A percentile compares a stretch with the other conserved stretches of the same genome.
These are phyloP conservation scores for Apiospora phragmitis DNA, from an alignment of 2,329 filamentous ascomycete species.

Conservation along the genomic window DNA sequence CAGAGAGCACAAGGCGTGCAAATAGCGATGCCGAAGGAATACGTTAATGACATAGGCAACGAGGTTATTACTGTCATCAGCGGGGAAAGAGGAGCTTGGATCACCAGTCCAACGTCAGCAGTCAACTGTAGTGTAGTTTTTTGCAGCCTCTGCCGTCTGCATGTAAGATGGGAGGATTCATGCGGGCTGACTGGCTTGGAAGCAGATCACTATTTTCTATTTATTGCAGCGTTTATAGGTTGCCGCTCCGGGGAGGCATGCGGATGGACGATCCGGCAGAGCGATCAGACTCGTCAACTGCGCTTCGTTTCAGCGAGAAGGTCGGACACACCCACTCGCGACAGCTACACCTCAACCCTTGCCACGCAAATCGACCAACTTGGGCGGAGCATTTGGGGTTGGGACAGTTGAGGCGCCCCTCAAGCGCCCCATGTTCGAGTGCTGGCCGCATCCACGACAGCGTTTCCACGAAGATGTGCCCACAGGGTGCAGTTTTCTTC, in stretches of 20 bases:
- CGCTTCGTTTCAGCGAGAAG: constrained; percentile 80
- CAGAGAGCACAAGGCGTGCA: neutral
- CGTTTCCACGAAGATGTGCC: constrained; percentile 88
- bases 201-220: constrained; percentile 3
- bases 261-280: constrained; percentile 48
- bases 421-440: constrained; percentile 77
- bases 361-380: constrained; percentile 94
- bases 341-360: constrained; percentile 90
- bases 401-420: constrained; percentile 84
- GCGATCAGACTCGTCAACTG: constrained; percentile 67
- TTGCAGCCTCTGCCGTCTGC: constrained; percentile 8
- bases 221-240: constrained; percentile 30
- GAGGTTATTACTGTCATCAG: neutral
- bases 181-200: neutral
- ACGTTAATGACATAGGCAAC: neutral
- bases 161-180: constrained; percentile 2
- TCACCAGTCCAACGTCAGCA: constrained; percentile 16
- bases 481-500: constrained; percentile 50
- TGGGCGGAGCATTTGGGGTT: constrained; percentile 75
- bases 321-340: constrained; percentile 88
- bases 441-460: constrained; percentile 91
- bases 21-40: neutral
- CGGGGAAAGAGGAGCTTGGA: constrained; percentile 9
- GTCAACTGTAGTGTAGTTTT: neutral
- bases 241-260: constrained; percentile 47